These are phyloP conservation scores for Limnanthes douglasii DNA, from an alignment of 345 rosid genomes.

Conservation along the genomic window DNA sequence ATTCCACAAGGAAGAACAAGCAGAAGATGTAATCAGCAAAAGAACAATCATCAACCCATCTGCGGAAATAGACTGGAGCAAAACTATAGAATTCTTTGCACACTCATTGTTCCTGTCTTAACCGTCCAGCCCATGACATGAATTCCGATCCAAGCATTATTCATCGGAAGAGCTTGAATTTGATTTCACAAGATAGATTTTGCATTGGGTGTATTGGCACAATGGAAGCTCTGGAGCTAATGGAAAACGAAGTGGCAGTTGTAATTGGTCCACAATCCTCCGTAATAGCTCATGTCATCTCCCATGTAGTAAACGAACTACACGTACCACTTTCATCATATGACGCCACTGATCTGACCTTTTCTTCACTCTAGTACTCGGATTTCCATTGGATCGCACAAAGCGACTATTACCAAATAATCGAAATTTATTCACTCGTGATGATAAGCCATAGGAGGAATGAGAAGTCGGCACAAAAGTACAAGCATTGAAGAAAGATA, in stretches of 20 bases:
- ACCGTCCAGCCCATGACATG: conserved; percentile 53
- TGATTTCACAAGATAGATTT: conserved; percentile 35
- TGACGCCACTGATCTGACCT: conserved; percentile 60
- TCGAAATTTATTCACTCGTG: no score
- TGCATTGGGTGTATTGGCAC: conserved; percentile 85
- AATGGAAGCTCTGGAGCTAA: conserved; percentile 79
- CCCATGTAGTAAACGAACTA: conserved; percentile 60
- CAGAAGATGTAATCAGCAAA: no score
- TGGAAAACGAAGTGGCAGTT: conserved; percentile 50
- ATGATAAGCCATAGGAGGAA: no score
- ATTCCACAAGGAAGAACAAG: no score
- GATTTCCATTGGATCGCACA: conserved; percentile 50
- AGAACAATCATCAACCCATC: no score
- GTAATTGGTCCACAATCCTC: conserved; percentile 95
- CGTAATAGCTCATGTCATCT: conserved; percentile 73
- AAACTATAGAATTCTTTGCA: no score
- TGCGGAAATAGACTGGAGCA: no score
- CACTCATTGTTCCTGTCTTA: no score
- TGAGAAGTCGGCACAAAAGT: no score
- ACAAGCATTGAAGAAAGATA: no score
- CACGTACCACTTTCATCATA: conserved; percentile 56
- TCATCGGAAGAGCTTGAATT: conserved; percentile 26
- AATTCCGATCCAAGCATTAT: conserved; percentile 52
- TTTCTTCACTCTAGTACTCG: conserved; percentile 37
- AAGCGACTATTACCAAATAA: conserved; percentile 61